Percentiles rank a stretch among this genome's conserved stretches.
phyloP scores from a whole-genome alignment of 2,329 filamentous ascomycete genomes.

The Aaosphaeria arxii region DNA sequence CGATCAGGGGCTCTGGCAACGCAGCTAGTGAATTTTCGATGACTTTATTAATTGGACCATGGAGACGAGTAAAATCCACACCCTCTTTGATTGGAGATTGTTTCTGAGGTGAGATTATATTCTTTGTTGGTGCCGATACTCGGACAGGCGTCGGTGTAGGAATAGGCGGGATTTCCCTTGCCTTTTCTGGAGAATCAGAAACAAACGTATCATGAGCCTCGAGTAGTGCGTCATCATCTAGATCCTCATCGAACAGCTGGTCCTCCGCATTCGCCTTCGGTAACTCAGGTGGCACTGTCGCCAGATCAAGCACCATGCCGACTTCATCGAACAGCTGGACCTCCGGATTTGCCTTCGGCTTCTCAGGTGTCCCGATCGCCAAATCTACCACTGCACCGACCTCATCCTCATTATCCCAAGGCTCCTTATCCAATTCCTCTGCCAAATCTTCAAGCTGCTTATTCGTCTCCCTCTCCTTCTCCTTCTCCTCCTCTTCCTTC shows the following conservation, averaged over 20 bases:
- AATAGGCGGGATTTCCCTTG: background rate
- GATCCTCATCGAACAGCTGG: constrained; percentile 24
- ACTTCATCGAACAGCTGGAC: background rate
- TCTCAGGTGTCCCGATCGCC: too few relatives aligned
- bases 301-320: constrained; percentile 6
- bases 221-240: constrained; percentile 32
- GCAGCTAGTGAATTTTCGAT: constrained; percentile 21
- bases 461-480: constrained; percentile 16
- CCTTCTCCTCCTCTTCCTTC: constrained; percentile 17
- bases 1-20: constrained; percentile 25
- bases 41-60: constrained; percentile 27
- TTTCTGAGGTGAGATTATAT: background rate
- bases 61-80: constrained; percentile 19
- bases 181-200: constrained; percentile 21
- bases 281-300: constrained; percentile 2
- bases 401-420: constrained; percentile 26
- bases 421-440: constrained; percentile 26
- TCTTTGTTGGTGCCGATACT: background rate
- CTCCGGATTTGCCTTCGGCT: background rate
- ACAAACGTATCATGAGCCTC: constrained; percentile 24
- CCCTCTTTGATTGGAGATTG: constrained; percentile 9
- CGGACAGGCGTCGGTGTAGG: constrained; percentile 2
- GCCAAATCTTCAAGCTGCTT: constrained; percentile 19
- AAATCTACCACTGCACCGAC: constrained; percentile 5
- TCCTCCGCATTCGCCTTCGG: constrained; percentile 5